Evolutionary conservation across 2,329 filamentous ascomycete genomes (phyloP).

Genomic region (Neocatenulostroma microsporum): DNA sequence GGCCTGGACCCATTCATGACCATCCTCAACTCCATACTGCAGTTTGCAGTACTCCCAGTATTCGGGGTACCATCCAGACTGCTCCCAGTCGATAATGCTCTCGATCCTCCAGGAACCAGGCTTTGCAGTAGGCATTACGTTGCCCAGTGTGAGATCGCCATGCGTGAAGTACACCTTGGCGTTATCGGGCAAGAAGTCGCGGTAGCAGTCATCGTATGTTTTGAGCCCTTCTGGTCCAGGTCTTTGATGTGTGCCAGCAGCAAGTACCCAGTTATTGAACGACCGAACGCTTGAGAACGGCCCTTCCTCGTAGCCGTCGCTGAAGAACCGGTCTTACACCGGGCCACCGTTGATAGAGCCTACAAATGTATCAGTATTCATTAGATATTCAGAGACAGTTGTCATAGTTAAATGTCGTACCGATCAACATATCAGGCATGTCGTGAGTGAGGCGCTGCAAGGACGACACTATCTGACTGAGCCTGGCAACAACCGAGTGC

Average conservation of each 20-base stretch:
- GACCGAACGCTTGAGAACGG: too few relatives aligned
- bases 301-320: too few relatives aligned
- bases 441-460: conserved; percentile 1
- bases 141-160: conserved; percentile 4
- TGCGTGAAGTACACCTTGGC: conserved; percentile 4
- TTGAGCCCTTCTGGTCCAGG: background rate
- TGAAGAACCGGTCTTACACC: too few relatives aligned
- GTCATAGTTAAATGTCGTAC: too few relatives aligned
- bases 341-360: too few relatives aligned
- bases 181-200: conserved; percentile 3
- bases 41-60: conserved; percentile 12
- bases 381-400: too few relatives aligned
- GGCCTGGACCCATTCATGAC: background rate
- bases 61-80: conserved; percentile 14
- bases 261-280: too few relatives aligned
- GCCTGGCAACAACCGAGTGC: background rate
- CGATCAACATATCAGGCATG: too few relatives aligned
- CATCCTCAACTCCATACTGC: background rate
- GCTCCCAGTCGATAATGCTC: conserved; percentile 16
- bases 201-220: conserved; percentile 1
- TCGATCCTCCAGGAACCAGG: background rate
- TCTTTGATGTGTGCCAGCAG: conserved; percentile 1
- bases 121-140: background rate
- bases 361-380: too few relatives aligned
- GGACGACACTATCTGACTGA: background rate